Evolutionary conservation across 306 rosid species (phyloP), one percentile per base, ranked within the genome.

Genomic region (Carpinus fangiana): DNA sequence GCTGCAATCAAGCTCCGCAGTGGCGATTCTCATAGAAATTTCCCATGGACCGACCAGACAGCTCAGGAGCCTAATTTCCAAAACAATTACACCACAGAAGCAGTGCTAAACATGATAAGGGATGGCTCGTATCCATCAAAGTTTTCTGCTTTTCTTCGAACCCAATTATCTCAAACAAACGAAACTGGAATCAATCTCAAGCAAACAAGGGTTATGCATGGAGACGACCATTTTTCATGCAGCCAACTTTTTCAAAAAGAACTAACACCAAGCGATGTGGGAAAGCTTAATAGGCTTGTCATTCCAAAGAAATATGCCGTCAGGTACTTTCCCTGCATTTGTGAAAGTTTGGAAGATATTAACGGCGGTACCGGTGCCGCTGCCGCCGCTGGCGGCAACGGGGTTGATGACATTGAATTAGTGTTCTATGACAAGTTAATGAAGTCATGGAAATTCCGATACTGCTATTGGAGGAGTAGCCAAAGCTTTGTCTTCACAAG

Each of bases 251-350:
- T 94, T 73, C 89, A 89, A 10, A 94, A 94, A 73, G 97, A 92
- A 46, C 64, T 94, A 59, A 94, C 97, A 43, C 96, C 98, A 2
- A 92, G 97, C 66, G 98, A 94, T 52, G 97, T 94, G 8, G 93
- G 97, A 0, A 94, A 92, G 79, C 97, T 92, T 14, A 90, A 94
- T 51, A 87, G 97, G 74, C 92, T 94, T 52, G 96, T 90, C 2
- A 90, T 94, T 60, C 98, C 95, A 0, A 94, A 94, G 45, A 92
- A 84, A 62, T 90, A 89, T 34, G 98, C 97, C 0, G 84, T 88
- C 1, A 85, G 88, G 13, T 85, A 92, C 82, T 90, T 94, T 11
- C 98, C 98, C 14, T 79, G 18, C 47, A 77, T 83, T 43, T 71
- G 78, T 66, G 89, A 83, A 62, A 73, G 67, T 47, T 50, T 20